These are phyloP conservation scores for Martiniozyma asiatica DNA, from an alignment of 1,139 yeast genomes.

Conservation along the genomic window DNA sequence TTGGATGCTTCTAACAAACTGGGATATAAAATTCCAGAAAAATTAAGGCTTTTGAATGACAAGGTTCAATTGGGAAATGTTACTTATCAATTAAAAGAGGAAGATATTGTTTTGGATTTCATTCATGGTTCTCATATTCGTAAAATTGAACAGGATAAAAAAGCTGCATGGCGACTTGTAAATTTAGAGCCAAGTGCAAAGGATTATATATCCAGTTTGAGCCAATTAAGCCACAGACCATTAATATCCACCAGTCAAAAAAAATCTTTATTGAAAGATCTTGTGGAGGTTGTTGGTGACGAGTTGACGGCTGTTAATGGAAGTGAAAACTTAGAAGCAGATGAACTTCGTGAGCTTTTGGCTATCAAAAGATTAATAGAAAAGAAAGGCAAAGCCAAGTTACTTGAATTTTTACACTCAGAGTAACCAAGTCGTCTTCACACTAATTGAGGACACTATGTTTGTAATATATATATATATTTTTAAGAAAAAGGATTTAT, in stretches of 20 bases:
- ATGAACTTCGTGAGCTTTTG: conserved; percentile 41
- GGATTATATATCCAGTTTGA: conserved; percentile 15
- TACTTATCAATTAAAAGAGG: conserved; percentile 59
- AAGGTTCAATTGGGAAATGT: conserved; percentile 28
- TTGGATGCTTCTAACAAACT: conserved; percentile 32
- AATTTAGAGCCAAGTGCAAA: conserved; percentile 12
- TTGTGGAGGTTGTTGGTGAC: conserved; percentile 28
- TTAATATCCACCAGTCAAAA: conserved; percentile 11
- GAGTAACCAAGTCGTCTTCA: background rate
- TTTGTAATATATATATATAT: too few species aligned
- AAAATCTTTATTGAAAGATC: conserved; percentile 17
- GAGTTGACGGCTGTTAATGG: conserved; percentile 18
- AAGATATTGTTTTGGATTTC: conserved; percentile 66
- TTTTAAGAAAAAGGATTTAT: too few species aligned
- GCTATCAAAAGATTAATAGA: conserved; percentile 51
- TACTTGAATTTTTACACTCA: conserved; percentile 41
- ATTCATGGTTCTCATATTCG: conserved; percentile 35
- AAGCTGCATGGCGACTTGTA: conserved; percentile 18
- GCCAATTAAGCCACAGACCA: conserved; percentile 15
- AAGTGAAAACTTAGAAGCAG: conserved; percentile 12
- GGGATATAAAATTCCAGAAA: conserved; percentile 19
- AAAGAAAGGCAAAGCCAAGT: conserved; percentile 55
- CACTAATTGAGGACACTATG: too few species aligned
- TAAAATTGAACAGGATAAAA: conserved; percentile 19
- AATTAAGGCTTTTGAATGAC: conserved; percentile 21